phyloP scores from a whole-genome alignment of 2,329 filamentous ascomycete species.

The Claviceps capensis region DNA sequence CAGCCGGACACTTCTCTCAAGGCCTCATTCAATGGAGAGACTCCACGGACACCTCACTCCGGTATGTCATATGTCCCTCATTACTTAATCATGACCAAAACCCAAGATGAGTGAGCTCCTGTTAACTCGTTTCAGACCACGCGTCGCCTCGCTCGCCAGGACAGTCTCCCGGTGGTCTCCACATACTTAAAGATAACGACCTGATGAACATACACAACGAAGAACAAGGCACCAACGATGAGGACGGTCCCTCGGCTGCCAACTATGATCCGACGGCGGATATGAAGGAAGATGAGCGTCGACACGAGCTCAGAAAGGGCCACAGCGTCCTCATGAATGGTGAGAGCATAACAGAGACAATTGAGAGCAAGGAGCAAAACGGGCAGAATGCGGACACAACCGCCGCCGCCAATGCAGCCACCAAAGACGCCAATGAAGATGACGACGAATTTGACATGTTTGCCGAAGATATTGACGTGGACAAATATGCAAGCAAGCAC shows the following conservation, averaged over 20 bases:
- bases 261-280: slow-evolving; percentile 85
- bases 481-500: slow-evolving; percentile 47
- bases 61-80: slow-evolving; percentile 24
- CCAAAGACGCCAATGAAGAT: slow-evolving; percentile 49
- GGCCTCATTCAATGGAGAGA: slow-evolving; percentile 19
- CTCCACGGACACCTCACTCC: slow-evolving; percentile 32
- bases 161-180: slow-evolving; percentile 43
- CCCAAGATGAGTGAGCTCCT: slow-evolving; percentile 11
- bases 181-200: slow-evolving; percentile 52
- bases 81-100: not conserved
- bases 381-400: not conserved
- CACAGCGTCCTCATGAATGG: slow-evolving; percentile 35
- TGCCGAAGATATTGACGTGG: slow-evolving; percentile 62
- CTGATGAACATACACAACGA: slow-evolving; percentile 47
- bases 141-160: slow-evolving; percentile 29
- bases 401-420: slow-evolving; percentile 15
- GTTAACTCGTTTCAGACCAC: slow-evolving; percentile 12
- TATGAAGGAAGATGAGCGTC: slow-evolving; percentile 69
- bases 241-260: slow-evolving; percentile 76
- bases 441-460: slow-evolving; percentile 80
- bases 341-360: slow-evolving; percentile 15
- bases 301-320: slow-evolving; percentile 51
- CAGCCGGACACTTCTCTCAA: slow-evolving; percentile 27
- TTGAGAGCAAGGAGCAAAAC: not conserved
- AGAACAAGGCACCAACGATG: slow-evolving; percentile 23